phyloP scores from a whole-genome alignment of 371 early-diverging fungal species.

The Saksenaea oblongispora region DNA sequence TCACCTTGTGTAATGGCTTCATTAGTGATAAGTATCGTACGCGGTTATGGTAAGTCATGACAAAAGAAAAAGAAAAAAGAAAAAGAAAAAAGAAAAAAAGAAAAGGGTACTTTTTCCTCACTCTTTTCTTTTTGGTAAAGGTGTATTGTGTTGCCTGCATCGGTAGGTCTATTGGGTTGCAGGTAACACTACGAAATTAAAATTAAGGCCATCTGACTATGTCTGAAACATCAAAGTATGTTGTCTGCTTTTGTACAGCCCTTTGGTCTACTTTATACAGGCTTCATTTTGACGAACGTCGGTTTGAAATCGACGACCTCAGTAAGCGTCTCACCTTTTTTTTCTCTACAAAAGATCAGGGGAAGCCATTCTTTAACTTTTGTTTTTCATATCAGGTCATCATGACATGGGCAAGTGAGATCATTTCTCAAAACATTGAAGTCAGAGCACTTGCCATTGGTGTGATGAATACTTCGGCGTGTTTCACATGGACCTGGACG shows the following conservation, averaged over 20 bases:
- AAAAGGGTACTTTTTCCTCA: no score
- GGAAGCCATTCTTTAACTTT: no score
- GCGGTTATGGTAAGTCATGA: conserved; percentile 32
- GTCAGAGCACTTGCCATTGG: no score
- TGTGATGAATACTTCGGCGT: neutral
- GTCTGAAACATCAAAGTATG: neutral
- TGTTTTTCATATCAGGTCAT: neutral
- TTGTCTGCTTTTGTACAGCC: neutral
- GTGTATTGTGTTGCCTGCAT: no score
- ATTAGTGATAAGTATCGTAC: conserved; percentile 37
- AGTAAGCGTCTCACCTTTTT: neutral
- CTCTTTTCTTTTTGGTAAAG: no score
- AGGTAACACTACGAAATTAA: neutral
- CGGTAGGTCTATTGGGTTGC: no score
- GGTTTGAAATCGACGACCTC: neutral
- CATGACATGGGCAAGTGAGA: neutral
- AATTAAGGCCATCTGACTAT: neutral
- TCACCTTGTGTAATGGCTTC: conserved; percentile 41
- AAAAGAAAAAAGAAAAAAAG: neutral
- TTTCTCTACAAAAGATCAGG: no score
- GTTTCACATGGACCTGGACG: neutral
- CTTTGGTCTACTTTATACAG: neutral
- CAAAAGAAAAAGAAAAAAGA: neutral
- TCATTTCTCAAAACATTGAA: neutral
- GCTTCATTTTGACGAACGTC: neutral